Conservation (phyloP, 2,329 filamentous ascomycete species). For the Exophiala bonariae region DNA sequence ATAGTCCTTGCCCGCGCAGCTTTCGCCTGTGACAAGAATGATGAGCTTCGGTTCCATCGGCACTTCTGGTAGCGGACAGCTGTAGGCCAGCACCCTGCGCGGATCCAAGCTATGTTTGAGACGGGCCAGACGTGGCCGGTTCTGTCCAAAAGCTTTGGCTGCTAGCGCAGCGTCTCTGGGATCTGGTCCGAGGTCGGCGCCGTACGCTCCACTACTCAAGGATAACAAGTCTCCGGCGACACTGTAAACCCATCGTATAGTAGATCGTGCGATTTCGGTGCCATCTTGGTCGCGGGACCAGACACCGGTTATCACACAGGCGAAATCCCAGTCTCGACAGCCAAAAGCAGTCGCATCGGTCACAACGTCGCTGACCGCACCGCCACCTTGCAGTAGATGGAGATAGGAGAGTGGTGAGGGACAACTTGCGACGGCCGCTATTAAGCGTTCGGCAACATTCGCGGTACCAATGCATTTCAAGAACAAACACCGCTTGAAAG, state of each 20-base stretch:
- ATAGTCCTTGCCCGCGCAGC: conserved; percentile 61
- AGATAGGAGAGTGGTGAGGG: conserved; percentile 60
- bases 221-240: conserved; percentile 50
- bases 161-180: conserved; percentile 58
- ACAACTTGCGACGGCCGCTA: conserved; percentile 47
- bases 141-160: conserved; percentile 57
- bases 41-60: conserved; percentile 47
- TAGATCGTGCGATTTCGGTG: conserved; percentile 39
- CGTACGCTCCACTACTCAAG: conserved; percentile 54
- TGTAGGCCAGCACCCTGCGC: conserved; percentile 52
- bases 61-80: conserved; percentile 56
- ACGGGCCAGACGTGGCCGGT: conserved; percentile 48
- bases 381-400: conserved; percentile 63
- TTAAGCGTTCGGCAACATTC: conserved; percentile 39
- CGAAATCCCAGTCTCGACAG: conserved; percentile 64
- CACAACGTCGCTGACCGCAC: conserved; percentile 47
- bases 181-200: conserved; percentile 64
- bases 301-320: conserved; percentile 63
- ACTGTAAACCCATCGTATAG: conserved; percentile 58
- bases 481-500: conserved; percentile 66
- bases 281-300: conserved; percentile 58
- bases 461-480: conserved; percentile 51
- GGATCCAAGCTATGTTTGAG: conserved; percentile 56
- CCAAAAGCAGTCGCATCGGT: conserved; percentile 58
- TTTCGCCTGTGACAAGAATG: conserved; percentile 55